These are phyloP conservation scores for Plasmodium sp. DNA, from an alignment of 169 alveolate species.

Conservation along the genomic window DNA sequence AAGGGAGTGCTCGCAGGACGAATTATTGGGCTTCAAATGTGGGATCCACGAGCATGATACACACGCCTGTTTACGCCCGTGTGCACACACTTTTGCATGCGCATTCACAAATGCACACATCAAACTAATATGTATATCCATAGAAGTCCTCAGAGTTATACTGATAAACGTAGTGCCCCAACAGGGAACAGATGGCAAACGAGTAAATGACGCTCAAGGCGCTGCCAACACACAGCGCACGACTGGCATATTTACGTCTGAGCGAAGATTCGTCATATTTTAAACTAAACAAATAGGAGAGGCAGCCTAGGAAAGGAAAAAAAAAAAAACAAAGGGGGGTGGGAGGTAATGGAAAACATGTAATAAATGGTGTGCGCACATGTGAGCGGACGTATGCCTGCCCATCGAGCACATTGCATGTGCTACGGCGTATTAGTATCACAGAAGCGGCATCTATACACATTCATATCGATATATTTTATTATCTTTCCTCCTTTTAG, in stretches of 20 bases:
- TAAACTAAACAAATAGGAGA: conserved; percentile 58
- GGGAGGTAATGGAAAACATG: neutral
- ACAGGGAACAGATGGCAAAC: conserved; percentile 37
- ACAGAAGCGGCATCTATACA: neutral
- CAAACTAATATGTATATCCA: conserved; percentile 46
- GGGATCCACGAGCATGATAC: neutral
- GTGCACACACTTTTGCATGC: neutral
- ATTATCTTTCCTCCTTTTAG: neutral
- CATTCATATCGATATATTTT: neutral
- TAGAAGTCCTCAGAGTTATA: conserved; percentile 19
- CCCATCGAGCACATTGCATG: neutral
- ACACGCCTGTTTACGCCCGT: neutral
- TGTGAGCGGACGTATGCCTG: neutral
- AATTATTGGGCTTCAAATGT: neutral
- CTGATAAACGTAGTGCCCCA: conserved; percentile 45
- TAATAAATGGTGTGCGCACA: neutral
- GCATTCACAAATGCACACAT: neutral
- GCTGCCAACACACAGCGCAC: conserved; percentile 69
- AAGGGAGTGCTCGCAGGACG: neutral
- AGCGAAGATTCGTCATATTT: conserved; percentile 52
- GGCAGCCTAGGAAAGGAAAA: conserved; percentile 30
- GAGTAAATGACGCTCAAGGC: conserved; percentile 67
- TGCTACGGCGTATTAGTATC: neutral
- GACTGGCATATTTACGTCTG: conserved; percentile 44
- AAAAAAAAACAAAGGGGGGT: neutral